Evolutionary conservation across 306 rosid species (phyloP).

Genomic region (Chamaecrista fasciculata): DNA sequence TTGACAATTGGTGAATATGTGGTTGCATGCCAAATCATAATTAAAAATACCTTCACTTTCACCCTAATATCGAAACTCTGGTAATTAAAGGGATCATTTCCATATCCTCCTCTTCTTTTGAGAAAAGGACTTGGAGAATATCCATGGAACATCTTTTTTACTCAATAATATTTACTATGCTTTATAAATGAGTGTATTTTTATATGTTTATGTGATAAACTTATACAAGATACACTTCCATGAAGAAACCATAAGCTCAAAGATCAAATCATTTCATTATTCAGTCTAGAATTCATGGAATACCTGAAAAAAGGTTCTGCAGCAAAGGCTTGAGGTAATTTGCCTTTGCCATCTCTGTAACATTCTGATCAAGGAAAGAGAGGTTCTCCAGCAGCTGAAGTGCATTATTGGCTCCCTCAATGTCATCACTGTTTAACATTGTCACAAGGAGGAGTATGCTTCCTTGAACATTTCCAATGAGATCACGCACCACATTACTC

Average conservation of each 20-base stretch:
- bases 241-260: background rate
- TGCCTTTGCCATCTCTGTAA: constrained; percentile 67
- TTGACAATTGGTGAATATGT: constrained; percentile 1
- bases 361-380: constrained; percentile 55
- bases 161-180: background rate
- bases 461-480: constrained; percentile 64
- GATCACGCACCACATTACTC: constrained; percentile 33
- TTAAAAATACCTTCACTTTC: background rate
- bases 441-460: constrained; percentile 66
- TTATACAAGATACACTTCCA: background rate
- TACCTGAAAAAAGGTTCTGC: constrained; percentile 65
- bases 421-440: constrained; percentile 51
- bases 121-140: background rate
- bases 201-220: background rate
- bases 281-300: constrained; percentile 19
- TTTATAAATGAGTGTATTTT: background rate
- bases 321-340: constrained; percentile 65
- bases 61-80: background rate
- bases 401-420: constrained; percentile 50
- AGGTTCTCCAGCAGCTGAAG: constrained; percentile 56
- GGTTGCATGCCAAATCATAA: constrained; percentile 3
- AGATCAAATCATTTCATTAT: background rate
- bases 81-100: constrained; percentile 2
- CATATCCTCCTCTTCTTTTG: constrained; percentile 9
- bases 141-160: background rate